phyloP scores from a whole-genome alignment of 78 protist species.

The Neovahlkampfia damariscottae region DNA sequence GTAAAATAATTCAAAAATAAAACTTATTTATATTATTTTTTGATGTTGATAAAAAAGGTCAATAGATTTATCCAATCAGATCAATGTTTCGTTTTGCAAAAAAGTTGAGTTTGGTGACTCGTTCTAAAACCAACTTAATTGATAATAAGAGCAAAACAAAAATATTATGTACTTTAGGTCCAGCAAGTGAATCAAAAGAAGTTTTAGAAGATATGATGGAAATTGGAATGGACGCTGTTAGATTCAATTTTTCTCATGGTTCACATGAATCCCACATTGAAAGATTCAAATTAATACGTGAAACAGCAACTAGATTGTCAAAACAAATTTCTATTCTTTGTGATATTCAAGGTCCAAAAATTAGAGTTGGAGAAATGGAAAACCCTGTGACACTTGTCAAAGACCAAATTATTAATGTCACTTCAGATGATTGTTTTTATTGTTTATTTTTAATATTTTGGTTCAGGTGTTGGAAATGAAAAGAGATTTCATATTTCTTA shows the following conservation, averaged over 20 bases:
- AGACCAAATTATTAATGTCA: neutral
- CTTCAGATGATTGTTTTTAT: no score
- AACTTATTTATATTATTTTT: no score
- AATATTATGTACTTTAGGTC: conserved; percentile 66
- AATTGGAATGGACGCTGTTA: conserved; percentile 50
- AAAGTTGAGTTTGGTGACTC: no score
- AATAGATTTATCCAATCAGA: no score
- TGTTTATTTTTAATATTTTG: no score
- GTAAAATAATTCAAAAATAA: no score
- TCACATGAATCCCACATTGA: conserved; percentile 66
- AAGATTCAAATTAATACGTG: conserved; percentile 43
- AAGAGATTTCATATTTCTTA: no score
- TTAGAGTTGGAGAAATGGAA: conserved; percentile 43
- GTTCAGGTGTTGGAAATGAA: no score
- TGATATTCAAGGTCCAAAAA: conserved; percentile 38
- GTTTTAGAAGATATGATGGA: conserved; percentile 32
- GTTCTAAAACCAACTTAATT: no score
- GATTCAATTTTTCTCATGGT: conserved; percentile 66
- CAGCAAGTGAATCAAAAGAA: conserved; percentile 55
- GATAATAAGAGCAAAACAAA: no score
- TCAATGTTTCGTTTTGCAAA: no score
- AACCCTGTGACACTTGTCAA: neutral
- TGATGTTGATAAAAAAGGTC: no score
- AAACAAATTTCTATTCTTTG: conserved; percentile 37
- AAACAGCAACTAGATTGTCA: conserved; percentile 33